Percentiles rank a stretch among this genome's conserved stretches.
Evolutionary conservation across 352 stramenopile genomes (phyloP).

Genomic region (Phytophthora brassicae): DNA sequence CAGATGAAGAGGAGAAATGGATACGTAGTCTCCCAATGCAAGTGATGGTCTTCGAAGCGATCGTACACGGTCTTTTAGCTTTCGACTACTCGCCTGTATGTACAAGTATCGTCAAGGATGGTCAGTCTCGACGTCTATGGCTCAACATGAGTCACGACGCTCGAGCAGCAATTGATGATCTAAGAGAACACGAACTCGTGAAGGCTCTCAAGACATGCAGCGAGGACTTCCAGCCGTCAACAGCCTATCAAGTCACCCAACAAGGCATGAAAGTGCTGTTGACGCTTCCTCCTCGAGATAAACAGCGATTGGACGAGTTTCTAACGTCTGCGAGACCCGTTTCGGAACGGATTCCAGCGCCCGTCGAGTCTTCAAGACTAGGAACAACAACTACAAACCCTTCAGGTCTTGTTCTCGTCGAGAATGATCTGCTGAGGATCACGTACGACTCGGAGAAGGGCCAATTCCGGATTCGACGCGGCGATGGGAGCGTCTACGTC

Average conservation of each 20-base stretch:
- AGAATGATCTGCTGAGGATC: conserved; percentile 91
- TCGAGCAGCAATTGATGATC: conserved; percentile 94
- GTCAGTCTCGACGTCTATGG: conserved; percentile 82
- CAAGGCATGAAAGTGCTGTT: conserved; percentile 44
- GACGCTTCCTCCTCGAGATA: conserved; percentile 42
- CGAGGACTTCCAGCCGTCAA: conserved; percentile 94
- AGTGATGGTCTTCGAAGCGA: conserved; percentile 97
- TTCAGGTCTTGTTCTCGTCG: conserved; percentile 89
- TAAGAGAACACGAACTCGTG: conserved; percentile 95
- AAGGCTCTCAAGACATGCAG: conserved; percentile 94
- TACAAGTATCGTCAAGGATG: conserved; percentile 93
- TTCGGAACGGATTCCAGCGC: background rate
- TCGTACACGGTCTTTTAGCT: conserved; percentile 93
- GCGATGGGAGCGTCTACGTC: conserved; percentile 85
- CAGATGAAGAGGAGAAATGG: conserved; percentile 94
- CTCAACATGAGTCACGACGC: conserved; percentile 96
- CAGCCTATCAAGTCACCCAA: conserved; percentile 90
- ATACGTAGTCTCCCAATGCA: conserved; percentile 94
- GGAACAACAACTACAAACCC: background rate
- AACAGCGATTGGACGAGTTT: conserved; percentile 64
- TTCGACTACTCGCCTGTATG: conserved; percentile 97
- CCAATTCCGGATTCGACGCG: conserved; percentile 86
- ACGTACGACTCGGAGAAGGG: conserved; percentile 89
- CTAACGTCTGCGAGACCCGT: conserved; percentile 28
- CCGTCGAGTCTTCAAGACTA: conserved; percentile 11